These are phyloP conservation scores for Hirsutella rhossiliensis DNA, from an alignment of 2,329 filamentous ascomycete species.

Conservation along the genomic window DNA sequence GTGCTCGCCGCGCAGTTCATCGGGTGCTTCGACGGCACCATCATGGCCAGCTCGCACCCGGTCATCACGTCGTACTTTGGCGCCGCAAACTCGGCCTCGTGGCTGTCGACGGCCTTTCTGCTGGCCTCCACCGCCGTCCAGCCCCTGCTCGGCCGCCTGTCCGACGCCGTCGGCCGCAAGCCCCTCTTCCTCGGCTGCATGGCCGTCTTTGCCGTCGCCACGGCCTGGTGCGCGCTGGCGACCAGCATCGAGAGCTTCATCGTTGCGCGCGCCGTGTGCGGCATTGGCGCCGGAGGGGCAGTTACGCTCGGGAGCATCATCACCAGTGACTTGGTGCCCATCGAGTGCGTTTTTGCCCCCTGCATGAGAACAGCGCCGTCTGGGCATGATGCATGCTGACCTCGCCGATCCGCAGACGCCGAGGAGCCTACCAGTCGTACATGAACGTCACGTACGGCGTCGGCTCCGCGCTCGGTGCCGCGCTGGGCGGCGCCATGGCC, in stretches of 20 bases:
- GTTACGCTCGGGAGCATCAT: slow-evolving; percentile 60
- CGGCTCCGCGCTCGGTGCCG: slow-evolving; percentile 50
- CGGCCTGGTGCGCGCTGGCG: slow-evolving; percentile 57
- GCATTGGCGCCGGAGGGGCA: slow-evolving; percentile 60
- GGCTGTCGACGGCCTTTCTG: slow-evolving; percentile 70
- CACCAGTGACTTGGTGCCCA: slow-evolving; percentile 61
- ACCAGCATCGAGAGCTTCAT: slow-evolving; percentile 59
- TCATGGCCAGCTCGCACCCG: slow-evolving; percentile 73
- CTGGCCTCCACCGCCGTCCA: slow-evolving; percentile 67
- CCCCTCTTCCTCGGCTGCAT: slow-evolving; percentile 52
- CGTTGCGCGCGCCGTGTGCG: slow-evolving; percentile 56
- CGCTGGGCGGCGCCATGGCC: slow-evolving; percentile 57
- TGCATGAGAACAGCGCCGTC: not conserved
- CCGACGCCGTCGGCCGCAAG: slow-evolving; percentile 61
- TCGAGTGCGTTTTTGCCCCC: slow-evolving; percentile 37
- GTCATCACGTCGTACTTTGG: slow-evolving; percentile 73
- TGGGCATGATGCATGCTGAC: not conserved
- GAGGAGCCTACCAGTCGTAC: slow-evolving; percentile 63
- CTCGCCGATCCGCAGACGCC: slow-evolving; percentile 18
- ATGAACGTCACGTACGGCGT: slow-evolving; percentile 54
- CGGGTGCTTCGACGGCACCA: slow-evolving; percentile 59
- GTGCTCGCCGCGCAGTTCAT: slow-evolving; percentile 47
- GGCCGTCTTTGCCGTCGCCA: slow-evolving; percentile 51
- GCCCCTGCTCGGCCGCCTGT: slow-evolving; percentile 61
- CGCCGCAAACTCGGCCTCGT: slow-evolving; percentile 67